Percentiles rank a stretch among this genome's conserved stretches.
These are phyloP conservation scores for Vitis labrusca DNA, from an alignment of 164 flowering plant genomes.

Conservation along the genomic window DNA sequence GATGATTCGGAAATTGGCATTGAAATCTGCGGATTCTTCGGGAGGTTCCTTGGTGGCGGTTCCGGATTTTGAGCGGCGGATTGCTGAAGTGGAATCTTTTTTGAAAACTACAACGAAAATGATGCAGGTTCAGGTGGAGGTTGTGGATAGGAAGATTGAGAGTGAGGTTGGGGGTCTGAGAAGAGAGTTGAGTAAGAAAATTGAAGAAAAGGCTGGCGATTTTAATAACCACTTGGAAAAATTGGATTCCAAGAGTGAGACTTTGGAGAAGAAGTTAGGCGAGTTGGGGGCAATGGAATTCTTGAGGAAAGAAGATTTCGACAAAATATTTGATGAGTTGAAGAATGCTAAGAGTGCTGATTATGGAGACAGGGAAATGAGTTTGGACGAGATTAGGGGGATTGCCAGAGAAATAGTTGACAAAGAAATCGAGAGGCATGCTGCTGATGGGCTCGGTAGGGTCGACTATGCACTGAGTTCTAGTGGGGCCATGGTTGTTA, in stretches of 20 bases:
- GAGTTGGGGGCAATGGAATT: slow-evolving; percentile 31
- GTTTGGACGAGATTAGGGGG: slow-evolving; percentile 57
- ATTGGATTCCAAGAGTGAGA: slow-evolving; percentile 30
- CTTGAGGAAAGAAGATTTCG: slow-evolving; percentile 58
- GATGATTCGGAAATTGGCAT: slow-evolving; percentile 38
- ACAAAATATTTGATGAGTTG: slow-evolving; percentile 43
- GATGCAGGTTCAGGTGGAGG: slow-evolving; percentile 78
- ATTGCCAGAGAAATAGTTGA: slow-evolving; percentile 61
- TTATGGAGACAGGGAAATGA: slow-evolving; percentile 22
- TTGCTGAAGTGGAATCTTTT: slow-evolving; percentile 61
- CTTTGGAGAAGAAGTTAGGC: slow-evolving; percentile 29
- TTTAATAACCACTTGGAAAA: slow-evolving; percentile 36
- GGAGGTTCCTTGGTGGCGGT: slow-evolving; percentile 20
- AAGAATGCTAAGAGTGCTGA: slow-evolving; percentile 23
- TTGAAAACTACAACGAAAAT: slow-evolving; percentile 54
- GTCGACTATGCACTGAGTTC: slow-evolving; percentile 80
- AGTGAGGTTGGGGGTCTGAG: slow-evolving; percentile 29
- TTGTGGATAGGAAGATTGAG: slow-evolving; percentile 40
- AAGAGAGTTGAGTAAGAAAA: slow-evolving; percentile 27
- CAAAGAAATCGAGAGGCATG: slow-evolving; percentile 81
- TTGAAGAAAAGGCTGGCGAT: slow-evolving; percentile 18
- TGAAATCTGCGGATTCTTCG: slow-evolving; percentile 18
- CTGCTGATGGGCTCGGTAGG: slow-evolving; percentile 82
- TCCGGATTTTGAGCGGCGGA: slow-evolving; percentile 55
- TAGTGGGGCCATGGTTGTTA: slow-evolving; percentile 61